phyloP scores from a whole-genome alignment of 2,329 filamentous ascomycete species.

The Penicillium sclerotiorum region DNA sequence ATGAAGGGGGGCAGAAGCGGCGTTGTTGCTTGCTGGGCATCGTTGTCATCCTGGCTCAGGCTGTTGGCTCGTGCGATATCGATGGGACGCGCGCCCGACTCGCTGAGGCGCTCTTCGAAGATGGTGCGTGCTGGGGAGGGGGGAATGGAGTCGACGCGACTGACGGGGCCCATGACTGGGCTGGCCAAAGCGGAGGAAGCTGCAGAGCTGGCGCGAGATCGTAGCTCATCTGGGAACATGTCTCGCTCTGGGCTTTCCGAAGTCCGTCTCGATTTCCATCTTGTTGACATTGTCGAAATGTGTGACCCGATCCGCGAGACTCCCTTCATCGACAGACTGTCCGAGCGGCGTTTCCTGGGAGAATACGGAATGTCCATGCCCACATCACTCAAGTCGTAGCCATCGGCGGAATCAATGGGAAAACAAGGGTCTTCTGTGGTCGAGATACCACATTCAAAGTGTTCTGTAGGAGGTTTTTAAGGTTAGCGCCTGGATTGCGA shows the following conservation, averaged over 20 bases:
- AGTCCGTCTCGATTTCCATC: constrained; percentile 42
- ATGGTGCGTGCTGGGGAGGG: constrained; percentile 66
- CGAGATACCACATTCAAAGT: constrained; percentile 38
- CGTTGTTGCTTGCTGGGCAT: constrained; percentile 72
- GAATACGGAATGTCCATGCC: constrained; percentile 61
- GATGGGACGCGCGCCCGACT: constrained; percentile 54
- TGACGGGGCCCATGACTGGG: constrained; percentile 36
- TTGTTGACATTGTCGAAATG: constrained; percentile 71
- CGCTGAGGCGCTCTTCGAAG: constrained; percentile 57
- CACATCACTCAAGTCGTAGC: constrained; percentile 61
- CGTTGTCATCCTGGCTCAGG: constrained; percentile 51
- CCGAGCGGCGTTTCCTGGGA: constrained; percentile 58
- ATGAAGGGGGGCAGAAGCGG: constrained; percentile 83
- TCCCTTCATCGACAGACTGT: constrained; percentile 49
- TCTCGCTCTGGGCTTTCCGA: constrained; percentile 38
- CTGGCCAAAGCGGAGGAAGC: constrained; percentile 44
- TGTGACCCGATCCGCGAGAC: constrained; percentile 68
- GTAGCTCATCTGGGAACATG: constrained; percentile 35
- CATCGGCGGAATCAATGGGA: constrained; percentile 33
- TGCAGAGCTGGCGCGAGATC: constrained; percentile 45
- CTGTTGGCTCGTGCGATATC: constrained; percentile 58
- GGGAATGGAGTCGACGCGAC: constrained; percentile 56
- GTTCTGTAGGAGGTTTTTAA: constrained; percentile 32
- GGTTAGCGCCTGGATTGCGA: constrained; percentile 1
- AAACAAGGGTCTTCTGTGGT: constrained; percentile 33